Percentiles rank a stretch among this genome's conserved stretches.
phyloP scores from a whole-genome alignment of 1,139 yeast genomes.

The Suhomyces guaymorum region DNA sequence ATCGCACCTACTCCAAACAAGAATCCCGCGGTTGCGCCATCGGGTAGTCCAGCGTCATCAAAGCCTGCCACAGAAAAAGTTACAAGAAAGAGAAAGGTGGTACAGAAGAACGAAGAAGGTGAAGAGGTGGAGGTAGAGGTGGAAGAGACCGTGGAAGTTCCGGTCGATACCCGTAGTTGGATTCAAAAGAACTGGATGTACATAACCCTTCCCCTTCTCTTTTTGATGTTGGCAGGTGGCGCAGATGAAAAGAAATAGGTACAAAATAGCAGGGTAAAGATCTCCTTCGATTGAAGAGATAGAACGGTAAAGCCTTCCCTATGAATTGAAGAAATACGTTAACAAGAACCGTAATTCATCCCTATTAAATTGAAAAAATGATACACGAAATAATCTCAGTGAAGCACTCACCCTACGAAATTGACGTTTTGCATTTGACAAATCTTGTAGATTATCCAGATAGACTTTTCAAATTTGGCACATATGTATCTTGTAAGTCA shows the following conservation, averaged over 20 bases:
- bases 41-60: conserved; percentile 7
- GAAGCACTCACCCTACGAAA: too few species aligned
- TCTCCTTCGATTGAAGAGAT: too few species aligned
- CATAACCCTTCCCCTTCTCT: conserved; percentile 37
- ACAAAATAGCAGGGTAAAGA: too few species aligned
- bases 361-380: too few species aligned
- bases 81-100: conserved; percentile 16
- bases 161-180: conserved; percentile 45
- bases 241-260: conserved; percentile 23
- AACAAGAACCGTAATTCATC: too few species aligned
- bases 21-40: conserved; percentile 14
- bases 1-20: conserved; percentile 33
- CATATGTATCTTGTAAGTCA: too few species aligned
- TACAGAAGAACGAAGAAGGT: conserved; percentile 25
- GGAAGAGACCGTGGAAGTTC: conserved; percentile 28
- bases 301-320: too few species aligned
- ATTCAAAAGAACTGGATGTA: conserved; percentile 59
- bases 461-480: too few species aligned
- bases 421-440: too few species aligned
- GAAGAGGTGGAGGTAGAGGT: conserved; percentile 26
- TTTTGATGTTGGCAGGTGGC: conserved; percentile 29
- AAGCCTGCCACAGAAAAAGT: conserved; percentile 17
- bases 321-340: too few species aligned
- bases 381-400: too few species aligned
- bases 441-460: too few species aligned